These are phyloP conservation scores for Cercospora sojina DNA, from an alignment of 2,329 filamentous ascomycete genomes.

Conservation along the genomic window DNA sequence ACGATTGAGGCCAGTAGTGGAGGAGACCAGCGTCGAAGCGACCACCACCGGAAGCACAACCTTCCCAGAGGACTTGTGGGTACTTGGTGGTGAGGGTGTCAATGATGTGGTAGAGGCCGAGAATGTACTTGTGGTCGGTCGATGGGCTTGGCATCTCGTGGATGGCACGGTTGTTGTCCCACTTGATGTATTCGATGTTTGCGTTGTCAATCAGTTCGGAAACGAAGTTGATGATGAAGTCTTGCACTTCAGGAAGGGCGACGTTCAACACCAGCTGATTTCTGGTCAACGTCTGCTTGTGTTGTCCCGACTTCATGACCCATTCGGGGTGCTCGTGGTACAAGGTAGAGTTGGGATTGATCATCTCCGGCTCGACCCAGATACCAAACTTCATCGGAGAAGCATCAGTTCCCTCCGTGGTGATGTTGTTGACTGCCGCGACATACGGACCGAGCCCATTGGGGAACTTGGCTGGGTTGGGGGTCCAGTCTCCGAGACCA, in stretches of 20 bases:
- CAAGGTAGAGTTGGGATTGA: constrained; percentile 61
- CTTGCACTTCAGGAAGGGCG: constrained; percentile 60
- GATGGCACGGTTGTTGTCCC: constrained; percentile 67
- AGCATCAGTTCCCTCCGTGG: constrained; percentile 47
- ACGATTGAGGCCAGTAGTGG: constrained; percentile 65
- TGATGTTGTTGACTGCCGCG: constrained; percentile 51
- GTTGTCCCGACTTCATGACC: constrained; percentile 58
- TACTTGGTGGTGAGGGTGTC: constrained; percentile 59
- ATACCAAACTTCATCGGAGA: constrained; percentile 60
- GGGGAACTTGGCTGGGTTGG: constrained; percentile 60
- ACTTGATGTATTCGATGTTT: constrained; percentile 62
- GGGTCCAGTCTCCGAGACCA: constrained; percentile 64
- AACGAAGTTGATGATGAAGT: constrained; percentile 59
- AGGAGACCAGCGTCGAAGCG: constrained; percentile 64
- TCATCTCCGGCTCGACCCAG: constrained; percentile 69
- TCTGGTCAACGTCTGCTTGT: constrained; percentile 57
- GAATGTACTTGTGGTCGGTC: constrained; percentile 59
- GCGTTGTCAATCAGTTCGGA: constrained; percentile 55
- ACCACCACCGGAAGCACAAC: constrained; percentile 64
- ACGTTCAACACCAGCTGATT: constrained; percentile 63
- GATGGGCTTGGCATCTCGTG: constrained; percentile 58
- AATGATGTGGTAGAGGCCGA: constrained; percentile 64
- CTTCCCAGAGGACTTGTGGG: constrained; percentile 64
- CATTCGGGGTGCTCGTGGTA: constrained; percentile 64
- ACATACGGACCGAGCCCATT: constrained; percentile 56